Conservation (phyloP, 2,329 filamentous ascomycete genomes). For the Botryotinia narcissicola region DNA sequence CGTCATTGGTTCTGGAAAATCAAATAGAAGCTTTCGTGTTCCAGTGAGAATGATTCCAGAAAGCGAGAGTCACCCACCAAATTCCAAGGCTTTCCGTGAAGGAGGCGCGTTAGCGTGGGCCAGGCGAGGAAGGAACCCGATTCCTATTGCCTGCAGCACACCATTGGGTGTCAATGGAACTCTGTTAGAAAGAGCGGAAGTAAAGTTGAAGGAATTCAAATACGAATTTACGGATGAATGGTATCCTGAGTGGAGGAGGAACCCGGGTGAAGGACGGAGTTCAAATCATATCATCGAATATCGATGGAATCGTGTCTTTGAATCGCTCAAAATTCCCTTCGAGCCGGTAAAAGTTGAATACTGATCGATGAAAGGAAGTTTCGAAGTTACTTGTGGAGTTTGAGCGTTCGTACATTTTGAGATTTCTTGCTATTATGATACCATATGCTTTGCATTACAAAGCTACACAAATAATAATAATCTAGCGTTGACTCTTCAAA, state of each 20-base stretch:
- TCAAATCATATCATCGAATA: not conserved
- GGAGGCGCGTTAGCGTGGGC: constrained; percentile 2
- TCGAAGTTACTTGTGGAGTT: not conserved
- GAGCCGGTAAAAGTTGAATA: not conserved
- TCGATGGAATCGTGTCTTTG: not conserved
- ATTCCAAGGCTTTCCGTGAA: constrained; percentile 1
- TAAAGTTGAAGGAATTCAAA: not conserved
- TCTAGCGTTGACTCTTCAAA: not conserved
- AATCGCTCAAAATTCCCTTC: not conserved
- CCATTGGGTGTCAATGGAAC: not conserved
- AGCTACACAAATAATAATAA: not conserved
- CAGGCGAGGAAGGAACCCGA: not conserved
- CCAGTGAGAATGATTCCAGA: constrained; percentile 1
- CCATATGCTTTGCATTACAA: not conserved
- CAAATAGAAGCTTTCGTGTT: not conserved
- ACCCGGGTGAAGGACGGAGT: not conserved
- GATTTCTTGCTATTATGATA: not conserved
- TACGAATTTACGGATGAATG: not conserved
- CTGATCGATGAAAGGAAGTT: not conserved
- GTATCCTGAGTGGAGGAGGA: not conserved
- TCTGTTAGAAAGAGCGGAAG: not conserved
- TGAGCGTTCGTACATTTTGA: not conserved
- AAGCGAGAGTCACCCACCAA: not conserved
- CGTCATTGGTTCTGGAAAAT: constrained; percentile 47
- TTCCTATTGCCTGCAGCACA: not conserved